A percentile compares a stretch with the other conserved stretches of the same genome.
Conservation (phyloP, 495 filamentous ascomycete genomes). For the Neurospora tetraspora region DNA sequence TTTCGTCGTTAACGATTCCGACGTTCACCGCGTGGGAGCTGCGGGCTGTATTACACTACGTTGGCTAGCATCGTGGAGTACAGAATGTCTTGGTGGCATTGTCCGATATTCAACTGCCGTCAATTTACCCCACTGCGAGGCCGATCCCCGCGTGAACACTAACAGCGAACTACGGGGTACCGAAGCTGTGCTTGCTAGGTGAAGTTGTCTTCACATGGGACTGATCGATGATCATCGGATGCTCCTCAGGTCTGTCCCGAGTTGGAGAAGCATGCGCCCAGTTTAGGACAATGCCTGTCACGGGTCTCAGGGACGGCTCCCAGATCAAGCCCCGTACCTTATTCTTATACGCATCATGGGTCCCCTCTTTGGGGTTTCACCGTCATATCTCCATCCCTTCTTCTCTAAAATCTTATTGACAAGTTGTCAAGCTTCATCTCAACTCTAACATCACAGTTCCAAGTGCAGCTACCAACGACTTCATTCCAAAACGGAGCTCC, state of each 20-base stretch:
- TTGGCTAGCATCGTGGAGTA: neutral
- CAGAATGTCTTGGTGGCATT: too few species aligned
- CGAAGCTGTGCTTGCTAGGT: neutral
- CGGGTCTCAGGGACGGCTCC: neutral
- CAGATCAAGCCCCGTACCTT: neutral
- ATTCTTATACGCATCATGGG: neutral
- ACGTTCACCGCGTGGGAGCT: neutral
- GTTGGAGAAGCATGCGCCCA: neutral
- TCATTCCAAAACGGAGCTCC: too few species aligned
- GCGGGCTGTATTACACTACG: neutral
- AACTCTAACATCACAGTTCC: neutral
- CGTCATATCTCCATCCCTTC: neutral
- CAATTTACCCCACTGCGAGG: neutral
- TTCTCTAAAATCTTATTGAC: neutral
- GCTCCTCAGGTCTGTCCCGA: neutral
- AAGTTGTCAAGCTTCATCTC: neutral
- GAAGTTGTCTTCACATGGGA: neutral
- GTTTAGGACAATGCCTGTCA: neutral
- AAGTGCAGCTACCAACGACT: neutral
- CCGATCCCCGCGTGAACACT: neutral
- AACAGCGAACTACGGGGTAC: neutral
- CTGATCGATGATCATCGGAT: neutral
- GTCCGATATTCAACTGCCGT: neutral
- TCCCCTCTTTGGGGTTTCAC: neutral
- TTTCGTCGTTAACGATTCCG: neutral